Evolutionary conservation across 129 eudicot species (phyloP).

Genomic region (Rutidosis leptorrhynchoides): DNA sequence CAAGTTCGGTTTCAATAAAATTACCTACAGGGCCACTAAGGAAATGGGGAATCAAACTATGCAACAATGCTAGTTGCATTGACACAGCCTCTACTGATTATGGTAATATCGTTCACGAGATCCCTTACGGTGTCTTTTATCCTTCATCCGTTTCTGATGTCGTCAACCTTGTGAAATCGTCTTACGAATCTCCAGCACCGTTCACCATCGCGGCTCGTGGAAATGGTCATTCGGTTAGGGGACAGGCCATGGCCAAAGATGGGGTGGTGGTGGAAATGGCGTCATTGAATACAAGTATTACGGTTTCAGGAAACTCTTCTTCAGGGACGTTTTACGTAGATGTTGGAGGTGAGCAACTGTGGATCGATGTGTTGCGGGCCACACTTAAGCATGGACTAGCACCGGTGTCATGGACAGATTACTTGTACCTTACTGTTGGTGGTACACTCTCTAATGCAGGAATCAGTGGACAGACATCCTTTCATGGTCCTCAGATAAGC

Average conservation of each 20-base stretch:
- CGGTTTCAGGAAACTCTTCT: conserved; percentile 26
- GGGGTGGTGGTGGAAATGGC: conserved; percentile 40
- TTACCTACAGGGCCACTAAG: neutral
- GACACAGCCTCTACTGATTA: conserved; percentile 32
- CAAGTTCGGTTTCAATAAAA: neutral
- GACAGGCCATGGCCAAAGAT: conserved; percentile 38
- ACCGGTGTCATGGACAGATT: conserved; percentile 41
- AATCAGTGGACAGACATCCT: conserved; percentile 32
- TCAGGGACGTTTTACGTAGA: conserved; percentile 41
- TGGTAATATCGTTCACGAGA: conserved; percentile 23
- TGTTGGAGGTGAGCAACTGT: conserved; percentile 40
- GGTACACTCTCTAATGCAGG: conserved; percentile 39
- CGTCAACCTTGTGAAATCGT: conserved; percentile 13
- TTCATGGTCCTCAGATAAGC: conserved; percentile 39
- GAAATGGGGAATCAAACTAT: conserved; percentile 4
- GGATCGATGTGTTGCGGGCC: conserved; percentile 33
- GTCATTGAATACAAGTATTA: conserved; percentile 23
- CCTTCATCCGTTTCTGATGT: conserved; percentile 31
- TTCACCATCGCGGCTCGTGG: conserved; percentile 31
- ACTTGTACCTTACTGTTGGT: conserved; percentile 37
- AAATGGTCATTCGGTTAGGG: conserved; percentile 39
- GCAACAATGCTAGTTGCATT: conserved; percentile 25
- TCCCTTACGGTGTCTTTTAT: conserved; percentile 30
- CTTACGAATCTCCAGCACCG: conserved; percentile 19
- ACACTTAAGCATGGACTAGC: conserved; percentile 36